Conservation (phyloP, 2,329 filamentous ascomycete species). For the Fusarium sp. region DNA sequence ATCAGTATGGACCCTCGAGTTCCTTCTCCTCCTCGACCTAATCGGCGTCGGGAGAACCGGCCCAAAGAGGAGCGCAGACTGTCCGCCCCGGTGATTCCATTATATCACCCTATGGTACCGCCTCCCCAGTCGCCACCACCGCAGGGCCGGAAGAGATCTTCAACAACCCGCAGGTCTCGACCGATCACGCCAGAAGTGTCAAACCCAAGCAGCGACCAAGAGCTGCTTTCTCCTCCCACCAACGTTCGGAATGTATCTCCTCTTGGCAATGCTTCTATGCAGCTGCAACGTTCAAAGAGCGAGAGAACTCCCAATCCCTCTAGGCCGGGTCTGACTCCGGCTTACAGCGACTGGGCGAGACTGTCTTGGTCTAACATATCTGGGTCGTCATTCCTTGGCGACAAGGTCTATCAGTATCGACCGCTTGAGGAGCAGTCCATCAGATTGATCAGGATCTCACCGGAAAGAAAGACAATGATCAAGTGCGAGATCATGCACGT, state of each 20-base stretch:
- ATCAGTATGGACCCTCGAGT: background rate
- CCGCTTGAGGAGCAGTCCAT: slow-evolving; percentile 20
- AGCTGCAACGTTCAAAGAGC: slow-evolving; percentile 2
- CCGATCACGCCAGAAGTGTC: background rate
- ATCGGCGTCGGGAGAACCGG: background rate
- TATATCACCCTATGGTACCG: background rate
- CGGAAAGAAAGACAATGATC: slow-evolving; percentile 11
- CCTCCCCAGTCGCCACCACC: background rate
- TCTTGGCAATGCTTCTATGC: background rate
- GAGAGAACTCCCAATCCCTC: background rate
- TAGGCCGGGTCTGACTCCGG: background rate
- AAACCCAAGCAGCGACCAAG: background rate
- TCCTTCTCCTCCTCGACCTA: background rate
- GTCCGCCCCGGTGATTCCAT: background rate
- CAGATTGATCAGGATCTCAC: slow-evolving; percentile 17
- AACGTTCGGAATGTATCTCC: background rate
- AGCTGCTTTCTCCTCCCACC: background rate
- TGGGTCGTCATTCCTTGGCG: background rate
- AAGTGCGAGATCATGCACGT: slow-evolving; percentile 22
- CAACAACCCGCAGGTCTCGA: background rate
- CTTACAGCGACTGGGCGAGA: background rate
- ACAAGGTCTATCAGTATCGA: slow-evolving; percentile 7
- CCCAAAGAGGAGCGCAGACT: background rate
- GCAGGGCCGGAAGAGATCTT: background rate
- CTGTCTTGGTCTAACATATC: background rate